Base-by-base conservation (phyloP, 2,329 filamentous ascomycete genomes). In the Colletotrichum melonis region DNA sequence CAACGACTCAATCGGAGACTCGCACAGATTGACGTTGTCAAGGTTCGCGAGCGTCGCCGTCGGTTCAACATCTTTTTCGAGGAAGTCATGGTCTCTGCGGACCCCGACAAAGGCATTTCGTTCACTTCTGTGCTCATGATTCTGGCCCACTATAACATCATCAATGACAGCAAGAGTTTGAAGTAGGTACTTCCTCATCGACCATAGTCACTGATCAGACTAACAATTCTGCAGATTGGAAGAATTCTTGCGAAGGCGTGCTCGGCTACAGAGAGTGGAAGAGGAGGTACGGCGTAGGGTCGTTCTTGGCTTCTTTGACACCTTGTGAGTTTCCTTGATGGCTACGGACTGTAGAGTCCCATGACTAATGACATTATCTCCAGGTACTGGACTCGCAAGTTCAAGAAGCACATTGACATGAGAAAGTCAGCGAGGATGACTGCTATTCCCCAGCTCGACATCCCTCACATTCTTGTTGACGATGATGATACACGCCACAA, bases 71-170 rank as follows among this genome's bases (percentile, higher is more conserved):
- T 93, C n/a, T 99, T 99, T 82, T 99, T 95, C 79, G 95, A 98
- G 82, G 97, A 99, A 84, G 94, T 98, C 24, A 91, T 98, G 82
- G 95, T 98, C 6, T 96, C 95, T 5, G 95, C 95, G 5, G 95
- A 99, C 81, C 93, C 93, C 1, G 94, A 97, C 78, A 90, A 91
- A 75, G 97, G 97, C 60, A 97, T 99, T 73, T 93, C 94, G 0
- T 99, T 99, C 82, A 97, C 95, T 3, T 92, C 93, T 7, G 93
- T 98, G 26, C 88, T 99, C 64, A 97, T 99, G 93, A 97, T 97
- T 74, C 87, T 99, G 70, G 96, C 97, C 42, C 97, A 99, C 83
- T 97, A 99, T 88, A 99, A 98, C 79, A 95, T 99, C 79, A 99
- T 99, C 81, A 98, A 93, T 77, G 97, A 99, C 83, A 98, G 93